These are phyloP conservation scores for Quercus ilex DNA, from an alignment of 306 rosid genomes.

Conservation along the genomic window DNA sequence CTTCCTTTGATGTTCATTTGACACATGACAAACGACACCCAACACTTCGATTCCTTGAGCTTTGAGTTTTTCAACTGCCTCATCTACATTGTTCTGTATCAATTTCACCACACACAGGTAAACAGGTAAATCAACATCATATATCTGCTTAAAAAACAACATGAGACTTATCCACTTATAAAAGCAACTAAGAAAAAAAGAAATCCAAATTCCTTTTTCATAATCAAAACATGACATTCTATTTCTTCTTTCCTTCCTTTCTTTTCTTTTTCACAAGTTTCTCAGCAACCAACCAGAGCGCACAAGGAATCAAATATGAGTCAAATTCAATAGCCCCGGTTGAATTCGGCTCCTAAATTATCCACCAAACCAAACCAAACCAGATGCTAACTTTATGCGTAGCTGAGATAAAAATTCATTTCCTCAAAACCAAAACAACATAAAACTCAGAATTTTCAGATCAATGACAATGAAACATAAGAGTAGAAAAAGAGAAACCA, in stretches of 20 bases:
- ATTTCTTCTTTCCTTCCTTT: background rate
- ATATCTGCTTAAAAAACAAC: no score
- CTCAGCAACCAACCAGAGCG: background rate
- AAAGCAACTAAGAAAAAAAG: background rate
- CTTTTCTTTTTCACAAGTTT: background rate
- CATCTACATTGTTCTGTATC: constrained; percentile 84
- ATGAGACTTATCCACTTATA: background rate
- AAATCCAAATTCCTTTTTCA: background rate
- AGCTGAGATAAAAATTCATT: background rate
- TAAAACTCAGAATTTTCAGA: background rate
- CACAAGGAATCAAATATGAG: background rate
- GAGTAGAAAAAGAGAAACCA: background rate
- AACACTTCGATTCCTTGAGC: constrained; percentile 66
- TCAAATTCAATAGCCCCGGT: background rate
- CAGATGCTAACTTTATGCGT: background rate
- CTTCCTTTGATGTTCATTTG: constrained; percentile 75
- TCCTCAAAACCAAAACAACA: background rate
- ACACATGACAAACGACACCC: constrained; percentile 85
- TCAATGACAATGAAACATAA: background rate
- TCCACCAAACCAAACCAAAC: background rate
- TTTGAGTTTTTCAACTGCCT: constrained; percentile 65
- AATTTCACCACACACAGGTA: constrained; percentile 13
- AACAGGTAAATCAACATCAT: background rate
- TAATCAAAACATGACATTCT: no score
- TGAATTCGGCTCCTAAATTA: background rate